A percentile compares a stretch with the other conserved stretches of the same genome.
phyloP scores from a whole-genome alignment of 2,329 filamentous ascomycete genomes.

The Phialophora tarda region DNA sequence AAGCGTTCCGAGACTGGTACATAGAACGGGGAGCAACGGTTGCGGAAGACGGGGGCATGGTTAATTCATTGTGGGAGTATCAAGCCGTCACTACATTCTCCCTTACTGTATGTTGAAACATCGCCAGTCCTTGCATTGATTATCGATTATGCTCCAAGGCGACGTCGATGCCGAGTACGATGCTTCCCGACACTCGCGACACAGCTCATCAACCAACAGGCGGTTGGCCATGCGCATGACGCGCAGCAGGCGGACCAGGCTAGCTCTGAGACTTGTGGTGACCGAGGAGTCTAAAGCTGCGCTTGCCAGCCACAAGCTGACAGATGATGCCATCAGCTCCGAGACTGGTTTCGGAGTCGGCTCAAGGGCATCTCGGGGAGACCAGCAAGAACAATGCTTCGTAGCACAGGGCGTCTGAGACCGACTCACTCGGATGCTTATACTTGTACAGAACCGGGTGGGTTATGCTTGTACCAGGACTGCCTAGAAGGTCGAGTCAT shows the following conservation, averaged over 20 bases:
- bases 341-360: constrained; percentile 7
- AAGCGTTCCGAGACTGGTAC: neutral
- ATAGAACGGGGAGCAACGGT: neutral
- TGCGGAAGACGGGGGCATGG: neutral
- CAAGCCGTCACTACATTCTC: neutral
- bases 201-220: neutral
- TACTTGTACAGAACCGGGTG: neutral
- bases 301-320: constrained; percentile 33
- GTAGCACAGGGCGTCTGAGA: constrained; percentile 12
- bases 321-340: constrained; percentile 27
- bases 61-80: neutral
- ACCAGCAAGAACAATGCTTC: constrained; percentile 5
- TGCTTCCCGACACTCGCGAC: neutral
- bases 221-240: constrained; percentile 27
- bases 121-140: neutral
- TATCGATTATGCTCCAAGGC: neutral
- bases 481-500: no score
- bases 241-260: constrained; percentile 27
- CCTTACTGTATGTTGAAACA: neutral
- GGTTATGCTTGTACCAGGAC: neutral
- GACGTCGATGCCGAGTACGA: neutral
- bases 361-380: constrained; percentile 7
- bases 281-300: constrained; percentile 15
- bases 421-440: constrained; percentile 14
- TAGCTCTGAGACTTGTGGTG: constrained; percentile 27